Evolutionary conservation across 768 basidiomycete species (phyloP).

Genomic region (Lactarius psammicola): DNA sequence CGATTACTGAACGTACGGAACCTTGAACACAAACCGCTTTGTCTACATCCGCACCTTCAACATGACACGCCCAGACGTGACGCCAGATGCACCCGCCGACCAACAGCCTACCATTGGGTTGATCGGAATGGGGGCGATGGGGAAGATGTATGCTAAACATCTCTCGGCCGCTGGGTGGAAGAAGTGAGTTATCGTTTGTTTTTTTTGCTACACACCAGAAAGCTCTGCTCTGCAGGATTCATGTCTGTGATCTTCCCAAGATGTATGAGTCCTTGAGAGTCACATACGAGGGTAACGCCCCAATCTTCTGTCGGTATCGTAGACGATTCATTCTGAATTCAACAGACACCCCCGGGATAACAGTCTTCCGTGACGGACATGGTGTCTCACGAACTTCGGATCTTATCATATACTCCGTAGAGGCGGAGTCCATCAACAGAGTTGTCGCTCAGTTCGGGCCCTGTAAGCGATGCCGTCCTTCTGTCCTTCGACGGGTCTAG

Average conservation of each 20-base stretch:
- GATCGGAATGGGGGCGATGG: constrained; percentile 99
- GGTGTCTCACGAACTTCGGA: constrained; percentile 86
- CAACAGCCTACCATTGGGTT: constrained; percentile 81
- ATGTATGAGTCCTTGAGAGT: constrained; percentile 62
- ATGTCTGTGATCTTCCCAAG: constrained; percentile 83
- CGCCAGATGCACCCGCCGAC: constrained; percentile 39
- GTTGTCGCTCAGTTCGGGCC: constrained; percentile 91
- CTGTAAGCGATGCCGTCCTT: constrained; percentile 52
- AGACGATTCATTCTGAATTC: background rate
- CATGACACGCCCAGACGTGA: constrained; percentile 31
- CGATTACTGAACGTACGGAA: background rate
- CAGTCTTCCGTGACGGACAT: constrained; percentile 77
- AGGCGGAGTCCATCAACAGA: constrained; percentile 79
- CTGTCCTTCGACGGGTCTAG: background rate
- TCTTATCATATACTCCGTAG: constrained; percentile 93
- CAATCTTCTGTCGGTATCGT: background rate
- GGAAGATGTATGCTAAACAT: constrained; percentile 84
- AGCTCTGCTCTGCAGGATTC: constrained; percentile 54
- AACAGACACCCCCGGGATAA: constrained; percentile 58
- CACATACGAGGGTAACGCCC: constrained; percentile 56
- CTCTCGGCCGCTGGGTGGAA: constrained; percentile 82
- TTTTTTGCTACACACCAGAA: background rate
- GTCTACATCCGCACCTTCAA: background rate
- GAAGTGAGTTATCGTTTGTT: constrained; percentile 50
- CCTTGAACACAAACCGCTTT: background rate